phyloP scores from a whole-genome alignment of 1,139 yeast species.

The Yamadazyma epiphylla region DNA sequence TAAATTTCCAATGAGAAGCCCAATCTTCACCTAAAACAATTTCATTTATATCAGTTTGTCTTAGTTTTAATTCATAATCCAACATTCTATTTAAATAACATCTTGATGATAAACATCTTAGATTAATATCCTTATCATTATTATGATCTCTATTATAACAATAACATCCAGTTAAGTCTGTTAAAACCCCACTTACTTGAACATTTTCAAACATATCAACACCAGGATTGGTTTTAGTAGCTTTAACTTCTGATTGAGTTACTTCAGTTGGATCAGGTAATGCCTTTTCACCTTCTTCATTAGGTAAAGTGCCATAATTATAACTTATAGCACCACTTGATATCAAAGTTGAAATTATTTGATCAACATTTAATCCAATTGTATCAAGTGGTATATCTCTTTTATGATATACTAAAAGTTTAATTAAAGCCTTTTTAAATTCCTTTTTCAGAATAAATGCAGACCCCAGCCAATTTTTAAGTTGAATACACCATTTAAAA shows the following conservation, averaged over 20 bases:
- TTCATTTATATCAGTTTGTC: slow-evolving; percentile 32
- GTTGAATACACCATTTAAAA: slow-evolving; percentile 51
- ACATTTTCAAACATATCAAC: slow-evolving; percentile 20
- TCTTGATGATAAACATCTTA: slow-evolving; percentile 36
- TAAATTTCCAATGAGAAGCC: slow-evolving; percentile 72
- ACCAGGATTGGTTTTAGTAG: slow-evolving; percentile 17
- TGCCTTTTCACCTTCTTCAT: slow-evolving; percentile 13
- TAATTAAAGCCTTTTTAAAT: slow-evolving; percentile 48
- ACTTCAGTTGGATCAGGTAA: slow-evolving; percentile 10
- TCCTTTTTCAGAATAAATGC: slow-evolving; percentile 47
- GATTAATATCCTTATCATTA: slow-evolving; percentile 7
- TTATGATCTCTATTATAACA: slow-evolving; percentile 26
- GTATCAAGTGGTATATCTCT: slow-evolving; percentile 52
- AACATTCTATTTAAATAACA: slow-evolving; percentile 35
- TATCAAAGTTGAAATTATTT: slow-evolving; percentile 46
- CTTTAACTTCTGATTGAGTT: slow-evolving; percentile 4
- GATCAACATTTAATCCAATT: slow-evolving; percentile 54
- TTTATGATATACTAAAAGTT: slow-evolving; percentile 47
- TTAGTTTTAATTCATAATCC: slow-evolving; percentile 33
- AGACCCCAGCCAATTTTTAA: slow-evolving; percentile 50
- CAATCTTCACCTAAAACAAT: slow-evolving; percentile 53
- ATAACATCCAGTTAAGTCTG: slow-evolving; percentile 36
- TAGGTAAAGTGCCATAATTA: slow-evolving; percentile 13
- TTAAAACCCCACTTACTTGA: slow-evolving; percentile 32
- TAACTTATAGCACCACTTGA: slow-evolving; percentile 40